These are phyloP conservation scores for Annona squamosa DNA, from an alignment of 164 flowering plant species.

Conservation along the genomic window DNA sequence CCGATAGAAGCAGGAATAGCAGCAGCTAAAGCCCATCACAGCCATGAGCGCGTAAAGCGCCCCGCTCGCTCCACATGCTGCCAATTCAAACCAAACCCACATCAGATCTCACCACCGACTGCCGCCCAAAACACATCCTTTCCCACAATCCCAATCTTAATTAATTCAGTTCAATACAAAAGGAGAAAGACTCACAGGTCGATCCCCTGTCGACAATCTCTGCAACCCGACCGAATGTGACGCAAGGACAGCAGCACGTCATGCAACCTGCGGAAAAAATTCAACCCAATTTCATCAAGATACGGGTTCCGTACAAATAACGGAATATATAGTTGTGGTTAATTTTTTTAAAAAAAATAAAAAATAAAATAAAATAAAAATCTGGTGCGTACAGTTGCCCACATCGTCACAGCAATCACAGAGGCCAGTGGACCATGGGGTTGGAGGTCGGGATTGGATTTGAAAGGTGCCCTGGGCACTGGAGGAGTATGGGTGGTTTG, in stretches of 20 bases:
- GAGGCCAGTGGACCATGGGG: conserved; percentile 52
- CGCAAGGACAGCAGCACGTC: conserved; percentile 25
- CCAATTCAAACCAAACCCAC: not conserved
- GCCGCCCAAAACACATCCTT: not conserved
- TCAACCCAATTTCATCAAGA: too few relatives aligned
- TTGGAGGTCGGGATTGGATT: conserved; percentile 16
- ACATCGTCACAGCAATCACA: conserved; percentile 35
- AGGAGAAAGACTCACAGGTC: not conserved
- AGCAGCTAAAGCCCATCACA: conserved; percentile 10
- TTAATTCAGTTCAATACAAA: not conserved
- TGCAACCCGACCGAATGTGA: conserved; percentile 12
- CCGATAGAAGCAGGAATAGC: conserved; percentile 17
- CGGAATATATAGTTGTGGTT: not conserved
- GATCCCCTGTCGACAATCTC: conserved; percentile 12
- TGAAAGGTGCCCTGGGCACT: not conserved
- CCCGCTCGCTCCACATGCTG: conserved; percentile 12
- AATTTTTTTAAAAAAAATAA: not conserved
- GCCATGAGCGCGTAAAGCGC: conserved; percentile 9
- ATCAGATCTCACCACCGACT: not conserved
- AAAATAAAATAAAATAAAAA: not conserved
- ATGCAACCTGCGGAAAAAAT: conserved; percentile 34
- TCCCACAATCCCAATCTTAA: not conserved
- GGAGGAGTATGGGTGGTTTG: not conserved
- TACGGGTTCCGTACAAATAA: not conserved
- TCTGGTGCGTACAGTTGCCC: conserved; percentile 27